Evolutionary conservation across 2,329 filamentous ascomycete species (phyloP).

Genomic region (Monosporascus sp.): DNA sequence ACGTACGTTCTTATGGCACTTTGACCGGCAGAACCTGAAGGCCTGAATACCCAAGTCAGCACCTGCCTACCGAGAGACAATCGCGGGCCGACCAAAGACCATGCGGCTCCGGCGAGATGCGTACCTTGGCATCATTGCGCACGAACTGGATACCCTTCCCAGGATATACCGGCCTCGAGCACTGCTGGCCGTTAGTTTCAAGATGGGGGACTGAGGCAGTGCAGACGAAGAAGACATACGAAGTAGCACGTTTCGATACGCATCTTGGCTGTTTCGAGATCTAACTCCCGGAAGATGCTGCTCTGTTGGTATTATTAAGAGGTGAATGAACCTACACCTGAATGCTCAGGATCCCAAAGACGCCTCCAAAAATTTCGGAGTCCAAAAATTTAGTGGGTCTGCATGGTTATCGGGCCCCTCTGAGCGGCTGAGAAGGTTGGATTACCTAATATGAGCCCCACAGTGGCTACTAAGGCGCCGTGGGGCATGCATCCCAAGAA

Average conservation of each 20-base stretch:
- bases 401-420: background rate
- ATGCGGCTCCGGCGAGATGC: background rate
- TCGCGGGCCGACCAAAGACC: background rate
- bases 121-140: background rate
- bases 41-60: slow-evolving; percentile 31
- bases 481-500: too few relatives aligned
- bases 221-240: background rate
- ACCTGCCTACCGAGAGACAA: background rate
- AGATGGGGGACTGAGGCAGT: too few relatives aligned
- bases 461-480: too few relatives aligned
- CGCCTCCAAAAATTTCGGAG: background rate
- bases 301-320: too few relatives aligned
- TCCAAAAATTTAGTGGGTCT: background rate
- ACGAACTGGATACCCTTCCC: background rate
- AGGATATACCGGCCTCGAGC: background rate
- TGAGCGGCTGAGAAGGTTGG: background rate
- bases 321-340: too few relatives aligned
- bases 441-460: background rate
- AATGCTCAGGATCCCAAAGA: too few relatives aligned
- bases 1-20: slow-evolving; percentile 55
- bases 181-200: background rate
- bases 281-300: background rate
- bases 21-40: slow-evolving; percentile 44
- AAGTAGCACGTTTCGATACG: background rate
- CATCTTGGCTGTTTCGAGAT: background rate